phyloP scores from a whole-genome alignment of 148 eudicot genomes.

The Chenopodium album region DNA sequence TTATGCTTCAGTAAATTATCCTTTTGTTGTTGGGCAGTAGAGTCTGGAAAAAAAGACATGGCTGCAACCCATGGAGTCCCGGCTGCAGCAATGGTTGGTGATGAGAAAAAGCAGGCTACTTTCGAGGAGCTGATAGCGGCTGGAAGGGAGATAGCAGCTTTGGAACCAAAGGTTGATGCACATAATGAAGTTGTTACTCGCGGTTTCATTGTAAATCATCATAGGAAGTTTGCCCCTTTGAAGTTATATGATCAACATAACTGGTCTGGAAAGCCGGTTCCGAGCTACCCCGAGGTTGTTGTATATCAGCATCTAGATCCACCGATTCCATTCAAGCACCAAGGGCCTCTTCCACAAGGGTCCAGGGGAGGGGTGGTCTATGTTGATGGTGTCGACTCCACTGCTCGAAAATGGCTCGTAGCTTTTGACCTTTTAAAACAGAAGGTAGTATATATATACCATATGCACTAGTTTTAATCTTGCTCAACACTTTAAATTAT shows the following conservation, averaged over 20 bases:
- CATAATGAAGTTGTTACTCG: background rate
- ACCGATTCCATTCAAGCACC: background rate
- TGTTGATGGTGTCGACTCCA: background rate
- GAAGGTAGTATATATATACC: background rate
- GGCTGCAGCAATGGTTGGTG: background rate
- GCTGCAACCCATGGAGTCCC: background rate
- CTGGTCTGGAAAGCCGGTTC: background rate
- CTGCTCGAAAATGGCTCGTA: background rate
- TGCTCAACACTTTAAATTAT: no score
- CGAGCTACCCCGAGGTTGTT: background rate
- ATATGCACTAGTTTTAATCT: no score
- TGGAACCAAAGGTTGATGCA: background rate
- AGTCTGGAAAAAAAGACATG: background rate
- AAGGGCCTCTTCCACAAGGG: background rate
- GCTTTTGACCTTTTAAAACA: background rate
- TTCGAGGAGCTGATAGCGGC: background rate
- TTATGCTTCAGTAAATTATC: no score
- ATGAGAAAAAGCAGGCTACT: background rate
- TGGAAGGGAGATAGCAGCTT: background rate
- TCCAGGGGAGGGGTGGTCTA: background rate
- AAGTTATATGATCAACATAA: background rate
- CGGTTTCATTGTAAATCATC: background rate
- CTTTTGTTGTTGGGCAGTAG: background rate
- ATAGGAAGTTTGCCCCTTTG: background rate
- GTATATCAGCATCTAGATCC: background rate